Evolutionary conservation across 2,329 filamentous ascomycete species (phyloP).

Genomic region (Hirsutella minnesotensis): DNA sequence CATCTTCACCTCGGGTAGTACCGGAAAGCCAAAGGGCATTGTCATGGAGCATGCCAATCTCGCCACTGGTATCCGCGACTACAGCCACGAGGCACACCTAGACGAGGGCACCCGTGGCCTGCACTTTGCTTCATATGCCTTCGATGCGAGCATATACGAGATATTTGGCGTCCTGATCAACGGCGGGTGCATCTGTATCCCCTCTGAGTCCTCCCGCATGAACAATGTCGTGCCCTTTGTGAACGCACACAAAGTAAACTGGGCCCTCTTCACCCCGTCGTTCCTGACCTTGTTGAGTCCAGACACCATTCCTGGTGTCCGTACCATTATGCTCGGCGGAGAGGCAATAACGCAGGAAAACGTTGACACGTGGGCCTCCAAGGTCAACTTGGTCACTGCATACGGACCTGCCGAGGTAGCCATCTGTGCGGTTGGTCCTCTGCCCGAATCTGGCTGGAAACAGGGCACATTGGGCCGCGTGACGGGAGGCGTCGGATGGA

Average conservation of each 20-base stretch:
- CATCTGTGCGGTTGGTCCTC: neutral
- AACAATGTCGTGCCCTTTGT: neutral
- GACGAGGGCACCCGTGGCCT: neutral
- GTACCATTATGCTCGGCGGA: neutral
- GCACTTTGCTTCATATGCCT: neutral
- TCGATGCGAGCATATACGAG: neutral
- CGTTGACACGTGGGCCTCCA: neutral
- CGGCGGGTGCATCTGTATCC: neutral
- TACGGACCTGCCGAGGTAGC: neutral
- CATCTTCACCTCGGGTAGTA: slow-evolving; percentile 28
- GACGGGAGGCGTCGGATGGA: neutral
- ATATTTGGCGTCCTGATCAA: neutral
- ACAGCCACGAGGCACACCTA: neutral
- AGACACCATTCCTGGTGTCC: neutral
- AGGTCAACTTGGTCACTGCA: neutral
- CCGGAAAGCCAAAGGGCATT: neutral
- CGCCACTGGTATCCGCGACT: slow-evolving; percentile 2
- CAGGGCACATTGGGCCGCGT: neutral
- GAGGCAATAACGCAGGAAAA: neutral
- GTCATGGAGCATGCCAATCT: slow-evolving; percentile 1
- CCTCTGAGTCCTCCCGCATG: neutral
- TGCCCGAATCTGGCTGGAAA: neutral
- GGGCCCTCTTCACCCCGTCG: neutral
- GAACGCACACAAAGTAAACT: neutral
- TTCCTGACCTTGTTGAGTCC: neutral